Evolutionary conservation across 116 monocot species (phyloP).

Genomic region (Cymodocea nodosa): DNA sequence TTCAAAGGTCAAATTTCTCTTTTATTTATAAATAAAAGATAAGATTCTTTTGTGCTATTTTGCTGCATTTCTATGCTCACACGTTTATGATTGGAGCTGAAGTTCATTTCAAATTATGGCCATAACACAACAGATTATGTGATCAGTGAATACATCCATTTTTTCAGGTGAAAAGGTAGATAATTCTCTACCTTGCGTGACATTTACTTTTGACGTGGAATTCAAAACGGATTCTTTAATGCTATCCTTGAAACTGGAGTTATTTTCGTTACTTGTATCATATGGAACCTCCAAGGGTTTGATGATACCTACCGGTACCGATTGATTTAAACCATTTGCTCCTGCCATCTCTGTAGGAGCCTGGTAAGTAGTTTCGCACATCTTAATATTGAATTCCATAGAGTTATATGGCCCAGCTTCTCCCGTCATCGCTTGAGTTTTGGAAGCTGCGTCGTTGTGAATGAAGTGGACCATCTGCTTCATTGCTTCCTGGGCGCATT

Average conservation of each 20-base stretch:
- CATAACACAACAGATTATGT: neutral
- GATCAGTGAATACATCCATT: neutral
- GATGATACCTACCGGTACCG: neutral
- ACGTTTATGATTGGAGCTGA: neutral
- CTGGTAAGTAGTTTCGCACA: too few relatives aligned
- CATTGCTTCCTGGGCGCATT: neutral
- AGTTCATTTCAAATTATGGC: neutral
- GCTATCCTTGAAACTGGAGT: too few relatives aligned
- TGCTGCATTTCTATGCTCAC: neutral
- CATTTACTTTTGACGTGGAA: neutral
- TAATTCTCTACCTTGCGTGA: neutral
- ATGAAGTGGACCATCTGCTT: neutral
- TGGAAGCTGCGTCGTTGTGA: neutral
- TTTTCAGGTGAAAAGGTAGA: too few relatives aligned
- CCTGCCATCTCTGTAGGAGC: too few relatives aligned
- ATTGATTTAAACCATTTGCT: too few relatives aligned
- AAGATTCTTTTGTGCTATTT: neutral
- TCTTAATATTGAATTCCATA: too few relatives aligned
- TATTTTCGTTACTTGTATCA: neutral
- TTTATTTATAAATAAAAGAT: neutral
- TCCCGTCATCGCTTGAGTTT: too few relatives aligned
- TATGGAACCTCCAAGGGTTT: neutral
- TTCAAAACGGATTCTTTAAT: neutral
- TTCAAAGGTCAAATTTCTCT: neutral
- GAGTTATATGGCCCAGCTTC: too few relatives aligned